Evolutionary conservation across 2,329 filamentous ascomycete genomes (phyloP).

Genomic region (Neonectria magnoliae): DNA sequence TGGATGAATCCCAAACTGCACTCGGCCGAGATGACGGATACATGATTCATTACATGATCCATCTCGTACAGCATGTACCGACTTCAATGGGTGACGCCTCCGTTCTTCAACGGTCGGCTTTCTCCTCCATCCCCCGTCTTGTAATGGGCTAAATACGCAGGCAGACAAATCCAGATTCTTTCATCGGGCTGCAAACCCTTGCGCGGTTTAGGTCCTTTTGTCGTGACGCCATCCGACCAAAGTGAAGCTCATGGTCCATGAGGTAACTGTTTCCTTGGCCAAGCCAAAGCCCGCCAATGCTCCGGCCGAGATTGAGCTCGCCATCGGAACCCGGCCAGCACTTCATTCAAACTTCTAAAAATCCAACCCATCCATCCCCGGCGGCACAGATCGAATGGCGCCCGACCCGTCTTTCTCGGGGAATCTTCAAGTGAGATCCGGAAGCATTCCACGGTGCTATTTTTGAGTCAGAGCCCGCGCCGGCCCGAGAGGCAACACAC

Average conservation of each 20-base stretch:
- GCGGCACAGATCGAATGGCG: slow-evolving; percentile 9
- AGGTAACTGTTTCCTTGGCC: background rate
- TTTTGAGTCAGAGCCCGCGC: background rate
- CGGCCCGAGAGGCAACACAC: slow-evolving; percentile 3
- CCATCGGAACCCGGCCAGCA: slow-evolving; percentile 28
- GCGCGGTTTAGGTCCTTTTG: slow-evolving; percentile 1
- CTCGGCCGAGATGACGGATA: slow-evolving; percentile 4
- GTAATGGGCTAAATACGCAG: background rate
- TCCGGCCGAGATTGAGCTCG: slow-evolving; percentile 31
- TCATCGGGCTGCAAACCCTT: background rate
- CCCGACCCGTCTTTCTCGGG: slow-evolving; percentile 14
- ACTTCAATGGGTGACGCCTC: background rate
- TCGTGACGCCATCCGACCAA: slow-evolving; percentile 3
- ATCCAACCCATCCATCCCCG: background rate
- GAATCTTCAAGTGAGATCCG: slow-evolving; percentile 16
- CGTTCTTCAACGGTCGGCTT: background rate
- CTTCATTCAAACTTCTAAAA: slow-evolving; percentile 4
- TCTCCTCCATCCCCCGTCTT: background rate
- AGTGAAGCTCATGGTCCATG: background rate
- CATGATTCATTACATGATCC: background rate
- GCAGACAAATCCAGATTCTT: background rate
- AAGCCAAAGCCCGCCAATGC: slow-evolving; percentile 26
- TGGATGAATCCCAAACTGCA: background rate
- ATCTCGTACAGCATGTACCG: background rate
- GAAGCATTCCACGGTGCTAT: slow-evolving; percentile 1